Conservation (phyloP, 352 stramenopile genomes). For the Pythium vanterpoolii region DNA sequence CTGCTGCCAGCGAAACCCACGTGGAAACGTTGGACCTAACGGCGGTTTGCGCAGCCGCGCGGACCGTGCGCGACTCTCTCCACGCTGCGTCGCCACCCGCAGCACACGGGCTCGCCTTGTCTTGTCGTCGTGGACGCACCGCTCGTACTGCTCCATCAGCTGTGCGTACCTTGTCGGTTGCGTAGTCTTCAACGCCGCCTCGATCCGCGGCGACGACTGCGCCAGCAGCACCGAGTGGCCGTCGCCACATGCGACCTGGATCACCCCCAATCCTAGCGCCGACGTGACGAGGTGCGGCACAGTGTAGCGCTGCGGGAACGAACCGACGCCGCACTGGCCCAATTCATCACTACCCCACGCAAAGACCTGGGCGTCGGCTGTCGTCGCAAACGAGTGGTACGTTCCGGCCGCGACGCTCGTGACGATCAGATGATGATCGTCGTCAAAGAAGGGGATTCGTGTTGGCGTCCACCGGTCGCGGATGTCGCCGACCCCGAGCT, state of each 20-base stretch:
- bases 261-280: constrained; percentile 49
- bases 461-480: constrained; percentile 39
- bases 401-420: constrained; percentile 45
- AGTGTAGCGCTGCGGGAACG: constrained; percentile 75
- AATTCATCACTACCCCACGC: constrained; percentile 74
- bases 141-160: constrained; percentile 39
- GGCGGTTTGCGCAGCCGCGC: constrained; percentile 36
- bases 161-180: constrained; percentile 44
- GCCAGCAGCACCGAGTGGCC: constrained; percentile 53
- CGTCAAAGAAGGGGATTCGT: constrained; percentile 50
- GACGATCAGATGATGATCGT: constrained; percentile 21
- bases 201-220: constrained; percentile 30
- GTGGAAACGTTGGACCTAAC: constrained; percentile 26
- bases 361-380: constrained; percentile 52
- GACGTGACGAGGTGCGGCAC: constrained; percentile 65
- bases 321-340: constrained; percentile 61
- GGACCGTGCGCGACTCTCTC: constrained; percentile 26
- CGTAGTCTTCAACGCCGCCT: constrained; percentile 43
- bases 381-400: constrained; percentile 46
- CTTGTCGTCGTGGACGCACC: constrained; percentile 36
- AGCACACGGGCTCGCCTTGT: constrained; percentile 33
- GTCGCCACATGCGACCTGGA: constrained; percentile 46
- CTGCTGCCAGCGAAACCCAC: constrained; percentile 26
- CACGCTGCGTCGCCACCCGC: constrained; percentile 21
- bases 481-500: constrained; percentile 63